Conservation (phyloP, 2,329 filamentous ascomycete genomes). For the Fusarium redolens region DNA sequence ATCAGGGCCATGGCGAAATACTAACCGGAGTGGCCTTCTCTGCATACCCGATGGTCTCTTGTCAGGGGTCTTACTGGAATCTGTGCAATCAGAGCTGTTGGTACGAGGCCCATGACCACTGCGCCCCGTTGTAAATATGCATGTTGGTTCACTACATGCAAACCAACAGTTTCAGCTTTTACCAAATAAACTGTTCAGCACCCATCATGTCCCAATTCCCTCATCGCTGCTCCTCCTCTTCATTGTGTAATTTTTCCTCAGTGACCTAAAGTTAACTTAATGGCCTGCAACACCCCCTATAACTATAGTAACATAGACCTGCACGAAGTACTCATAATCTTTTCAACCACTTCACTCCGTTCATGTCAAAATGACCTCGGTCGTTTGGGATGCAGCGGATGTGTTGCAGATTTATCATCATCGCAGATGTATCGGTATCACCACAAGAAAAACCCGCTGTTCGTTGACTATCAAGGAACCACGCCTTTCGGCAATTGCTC, state of each 20-base stretch:
- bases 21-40: not conserved
- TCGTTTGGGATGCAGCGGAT: constrained; percentile 3
- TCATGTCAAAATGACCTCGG: not conserved
- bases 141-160: not conserved
- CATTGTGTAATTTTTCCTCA: not conserved
- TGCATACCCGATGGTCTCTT: not conserved
- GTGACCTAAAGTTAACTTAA: not conserved
- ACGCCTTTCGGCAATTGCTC: not conserved
- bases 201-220: too few species aligned
- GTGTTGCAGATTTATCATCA: not conserved
- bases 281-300: not conserved
- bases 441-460: not conserved
- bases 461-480: not conserved
- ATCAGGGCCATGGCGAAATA: not conserved
- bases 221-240: not conserved
- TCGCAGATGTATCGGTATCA: not conserved
- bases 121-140: not conserved
- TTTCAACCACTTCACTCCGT: too few species aligned
- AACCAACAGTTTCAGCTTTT: not conserved
- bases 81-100: not conserved
- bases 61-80: not conserved
- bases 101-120: not conserved
- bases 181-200: not conserved
- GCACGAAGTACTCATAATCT: not conserved
- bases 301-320: not conserved